Evolutionary conservation across 1,284 basidiomycete genomes (phyloP).

Genomic region (Ustilago nuda): DNA sequence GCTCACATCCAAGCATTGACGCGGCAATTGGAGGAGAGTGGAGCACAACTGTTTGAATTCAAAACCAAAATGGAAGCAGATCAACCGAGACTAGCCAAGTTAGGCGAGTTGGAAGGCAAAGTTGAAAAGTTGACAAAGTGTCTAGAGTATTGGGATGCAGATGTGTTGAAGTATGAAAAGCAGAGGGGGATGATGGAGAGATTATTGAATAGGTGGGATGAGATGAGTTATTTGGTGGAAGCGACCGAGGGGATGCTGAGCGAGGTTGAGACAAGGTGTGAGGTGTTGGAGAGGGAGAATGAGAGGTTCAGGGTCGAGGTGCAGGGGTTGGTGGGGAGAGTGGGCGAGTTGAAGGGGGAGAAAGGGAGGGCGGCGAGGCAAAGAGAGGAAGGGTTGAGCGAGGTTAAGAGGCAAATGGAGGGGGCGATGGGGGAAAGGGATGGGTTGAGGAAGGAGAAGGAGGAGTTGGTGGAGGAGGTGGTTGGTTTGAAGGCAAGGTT

Average conservation of each 20-base stretch:
- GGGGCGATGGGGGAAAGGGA: slow-evolving; percentile 17
- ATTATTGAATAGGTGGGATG: slow-evolving; percentile 55
- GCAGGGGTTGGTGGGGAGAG: not conserved
- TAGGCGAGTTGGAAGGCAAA: slow-evolving; percentile 56
- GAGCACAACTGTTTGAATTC: slow-evolving; percentile 59
- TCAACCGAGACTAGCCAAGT: slow-evolving; percentile 46
- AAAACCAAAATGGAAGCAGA: slow-evolving; percentile 46
- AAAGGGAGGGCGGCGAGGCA: slow-evolving; percentile 18
- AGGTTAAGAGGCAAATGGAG: not conserved
- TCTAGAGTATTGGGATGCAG: slow-evolving; percentile 60
- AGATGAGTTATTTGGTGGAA: slow-evolving; percentile 59
- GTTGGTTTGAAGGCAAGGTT: slow-evolving; percentile 27
- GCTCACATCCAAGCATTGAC: slow-evolving; percentile 37
- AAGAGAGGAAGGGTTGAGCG: not conserved
- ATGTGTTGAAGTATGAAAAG: slow-evolving; percentile 57
- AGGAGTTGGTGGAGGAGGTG: slow-evolving; percentile 13
- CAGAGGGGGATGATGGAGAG: slow-evolving; percentile 63
- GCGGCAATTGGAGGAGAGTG: slow-evolving; percentile 50
- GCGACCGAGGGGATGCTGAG: slow-evolving; percentile 46
- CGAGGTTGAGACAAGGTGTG: slow-evolving; percentile 21
- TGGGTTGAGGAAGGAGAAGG: slow-evolving; percentile 9
- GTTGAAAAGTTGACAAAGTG: slow-evolving; percentile 49
- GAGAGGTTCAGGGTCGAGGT: slow-evolving; percentile 32
- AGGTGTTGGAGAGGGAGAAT: slow-evolving; percentile 33
- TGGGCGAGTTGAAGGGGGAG: slow-evolving; percentile 20